Base-by-base conservation (phyloP, 768 basidiomycete genomes). In the Cubamyces sp. region DNA sequence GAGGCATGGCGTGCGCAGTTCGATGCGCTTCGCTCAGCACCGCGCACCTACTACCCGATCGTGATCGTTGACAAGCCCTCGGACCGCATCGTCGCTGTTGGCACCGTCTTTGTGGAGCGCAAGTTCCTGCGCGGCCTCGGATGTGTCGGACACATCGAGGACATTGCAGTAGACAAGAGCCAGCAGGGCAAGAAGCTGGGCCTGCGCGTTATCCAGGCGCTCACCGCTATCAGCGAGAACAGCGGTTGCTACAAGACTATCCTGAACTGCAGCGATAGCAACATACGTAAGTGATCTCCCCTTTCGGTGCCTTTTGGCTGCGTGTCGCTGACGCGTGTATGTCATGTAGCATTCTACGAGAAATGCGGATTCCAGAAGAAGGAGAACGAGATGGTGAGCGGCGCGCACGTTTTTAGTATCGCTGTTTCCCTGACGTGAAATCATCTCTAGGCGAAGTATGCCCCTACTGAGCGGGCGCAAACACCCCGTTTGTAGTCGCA, bases 201-300 rank as follows among this genome's bases (percentile, higher is more conserved):
- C 0, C 74, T 92, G 76, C 82, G 88, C 67, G 81, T 98, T 68
- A 94, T 99, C 71, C 83, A 92, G 68, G 90, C 92, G 5, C 81
- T 98, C 68, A 92, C 90, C 2, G 82, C 81, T 54, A 87, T 98
- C 70, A 91, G 92, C 73, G 90, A 95, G 83, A 77, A 74, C 64
- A 77, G 79, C 63, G 87, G 96, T 47, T 83, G 91, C 75, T 99
- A 98, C 79, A 99, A 99, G 87, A 95, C 95, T 16, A 98, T 99
- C 68, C 77, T 99, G 71, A 96, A 99, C 74, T 99, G 97, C 74
- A 92, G 83, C 71, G 86, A 93, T 63, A 81, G 82, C 56, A 99
- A 99, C 68, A 89, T 95, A 64, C 91, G 96, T 98, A 72, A 75
- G 95, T 86, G 25, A 45, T 48, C 54, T 39, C 16, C 50, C n/a